Percentiles rank a stretch among this genome's conserved stretches.
These are phyloP conservation scores for Agastache rugosa DNA, from an alignment of 257 asterid species.

Conservation along the genomic window DNA sequence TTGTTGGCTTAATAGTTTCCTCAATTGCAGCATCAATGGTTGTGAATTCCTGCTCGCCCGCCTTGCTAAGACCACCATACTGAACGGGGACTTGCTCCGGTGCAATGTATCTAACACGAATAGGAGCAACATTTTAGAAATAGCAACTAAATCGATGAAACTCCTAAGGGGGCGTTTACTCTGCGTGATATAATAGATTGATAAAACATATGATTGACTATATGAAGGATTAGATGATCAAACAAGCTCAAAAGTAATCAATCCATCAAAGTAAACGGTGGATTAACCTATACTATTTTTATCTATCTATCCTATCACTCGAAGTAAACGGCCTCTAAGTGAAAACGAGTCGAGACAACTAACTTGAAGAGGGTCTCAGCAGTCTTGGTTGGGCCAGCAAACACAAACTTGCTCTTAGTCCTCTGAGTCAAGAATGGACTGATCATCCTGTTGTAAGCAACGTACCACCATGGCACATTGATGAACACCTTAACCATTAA, in stretches of 20 bases:
- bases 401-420: slow-evolving; percentile 88
- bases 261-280: too few relatives aligned
- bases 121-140: neutral
- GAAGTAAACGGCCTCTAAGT: too few relatives aligned
- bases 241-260: too few relatives aligned
- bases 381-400: slow-evolving; percentile 73
- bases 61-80: slow-evolving; percentile 74
- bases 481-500: slow-evolving; percentile 60
- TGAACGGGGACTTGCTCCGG: slow-evolving; percentile 73
- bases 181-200: too few relatives aligned
- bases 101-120: slow-evolving; percentile 58
- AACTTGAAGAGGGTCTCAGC: slow-evolving; percentile 78
- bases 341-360: slow-evolving; percentile 28
- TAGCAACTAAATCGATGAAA: neutral
- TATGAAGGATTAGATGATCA: too few relatives aligned
- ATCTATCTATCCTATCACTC: too few relatives aligned
- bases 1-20: slow-evolving; percentile 59
- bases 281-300: too few relatives aligned
- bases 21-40: slow-evolving; percentile 54
- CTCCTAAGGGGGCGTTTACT: too few relatives aligned
- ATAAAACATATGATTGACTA: too few relatives aligned
- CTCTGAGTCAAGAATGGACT: slow-evolving; percentile 79
- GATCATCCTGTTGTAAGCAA: slow-evolving; percentile 77
- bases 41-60: slow-evolving; percentile 57
- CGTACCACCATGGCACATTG: slow-evolving; percentile 93